Base-by-base conservation (phyloP, 140 eudicot genomes). In the Ambrosia hybrid region DNA sequence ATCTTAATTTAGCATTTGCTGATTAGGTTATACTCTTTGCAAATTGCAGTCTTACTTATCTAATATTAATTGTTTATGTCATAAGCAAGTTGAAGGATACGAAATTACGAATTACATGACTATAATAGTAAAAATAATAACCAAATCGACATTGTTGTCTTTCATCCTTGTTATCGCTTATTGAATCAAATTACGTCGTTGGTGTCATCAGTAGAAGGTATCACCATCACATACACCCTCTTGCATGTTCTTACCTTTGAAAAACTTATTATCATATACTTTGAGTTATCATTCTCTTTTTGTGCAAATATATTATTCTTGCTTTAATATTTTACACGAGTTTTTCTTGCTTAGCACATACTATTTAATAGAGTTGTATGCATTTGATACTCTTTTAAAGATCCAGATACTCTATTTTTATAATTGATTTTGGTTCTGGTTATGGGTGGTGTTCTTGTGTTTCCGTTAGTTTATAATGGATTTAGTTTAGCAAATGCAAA, bases 51-150 rank as follows among this genome's bases (percentile, higher is more conserved):
- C 37, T 37, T 62, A 37, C 26, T 36, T 64, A 41, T 58, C 56
- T 65, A 65, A 37, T 37, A 49, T 6, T 3, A 53, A 38, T 45
- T 41, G 13, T 16, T 26, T 46, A 10, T 73, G 9, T 12, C 36
- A 51, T 26, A 51, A 53, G 58, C 57, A 38, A 65, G 72, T 16
- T 65, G 46, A 65, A 65, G 7, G 46, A 65, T 14, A 74, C 11
- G 45, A 68, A 53, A 30, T 30, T 30, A 30, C 34, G 34, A 52
- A 62, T 52, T 56, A 48, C 38, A 49, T 62, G 78, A 38, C 2
- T 13, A n/a, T 15, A n/a, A 69, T 37, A 14, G 51, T 7, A 43
- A 70, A 36, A 9, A 70, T 49, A 53, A 55, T 37, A 70, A 37
- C 56, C 56, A 65, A 41, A 45, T 16, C 4, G 4, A 1, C 38